A percentile compares a stretch with the other conserved stretches of the same genome.
phyloP scores from a whole-genome alignment of 495 filamentous ascomycete genomes.

The Rostrohypoxylon terebratum region DNA sequence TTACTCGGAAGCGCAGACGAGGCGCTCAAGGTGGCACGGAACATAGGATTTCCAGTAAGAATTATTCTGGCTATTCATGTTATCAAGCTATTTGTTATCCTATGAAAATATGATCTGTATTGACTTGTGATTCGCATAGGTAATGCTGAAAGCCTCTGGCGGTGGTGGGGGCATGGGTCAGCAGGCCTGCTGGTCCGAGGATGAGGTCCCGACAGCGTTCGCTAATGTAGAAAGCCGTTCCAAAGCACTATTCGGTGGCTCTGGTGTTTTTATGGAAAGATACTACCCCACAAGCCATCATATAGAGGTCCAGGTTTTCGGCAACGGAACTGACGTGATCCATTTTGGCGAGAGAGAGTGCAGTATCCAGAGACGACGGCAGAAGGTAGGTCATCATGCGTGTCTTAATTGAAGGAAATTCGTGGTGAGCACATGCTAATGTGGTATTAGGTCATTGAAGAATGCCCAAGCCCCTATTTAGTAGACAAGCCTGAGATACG shows the following conservation, averaged over 20 bases:
- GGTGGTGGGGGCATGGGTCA: slow-evolving; percentile 67
- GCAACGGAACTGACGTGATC: slow-evolving; percentile 64
- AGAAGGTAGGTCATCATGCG: slow-evolving; percentile 15
- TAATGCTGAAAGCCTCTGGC: slow-evolving; percentile 59
- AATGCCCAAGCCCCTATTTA: slow-evolving; percentile 56
- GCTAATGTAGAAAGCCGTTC: slow-evolving; percentile 31
- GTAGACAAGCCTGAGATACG: slow-evolving; percentile 59
- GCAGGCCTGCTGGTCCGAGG: slow-evolving; percentile 53
- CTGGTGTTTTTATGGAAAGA: slow-evolving; percentile 55
- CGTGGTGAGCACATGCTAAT: slow-evolving; percentile 53
- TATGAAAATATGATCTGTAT: neutral
- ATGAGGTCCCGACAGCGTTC: slow-evolving; percentile 57
- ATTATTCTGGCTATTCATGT: neutral
- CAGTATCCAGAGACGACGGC: slow-evolving; percentile 66
- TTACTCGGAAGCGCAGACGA: slow-evolving; percentile 26
- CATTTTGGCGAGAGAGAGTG: slow-evolving; percentile 70
- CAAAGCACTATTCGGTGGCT: slow-evolving; percentile 38
- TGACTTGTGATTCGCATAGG: slow-evolving; percentile 2
- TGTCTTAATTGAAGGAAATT: neutral
- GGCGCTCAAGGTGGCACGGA: slow-evolving; percentile 8
- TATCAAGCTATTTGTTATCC: neutral
- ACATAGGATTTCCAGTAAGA: slow-evolving; percentile 45
- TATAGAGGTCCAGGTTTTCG: slow-evolving; percentile 68
- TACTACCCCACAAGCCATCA: slow-evolving; percentile 64
- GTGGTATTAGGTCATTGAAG: slow-evolving; percentile 49